These are phyloP conservation scores for Phaeolepiota aurea DNA, from an alignment of 768 basidiomycete species.

Conservation along the genomic window DNA sequence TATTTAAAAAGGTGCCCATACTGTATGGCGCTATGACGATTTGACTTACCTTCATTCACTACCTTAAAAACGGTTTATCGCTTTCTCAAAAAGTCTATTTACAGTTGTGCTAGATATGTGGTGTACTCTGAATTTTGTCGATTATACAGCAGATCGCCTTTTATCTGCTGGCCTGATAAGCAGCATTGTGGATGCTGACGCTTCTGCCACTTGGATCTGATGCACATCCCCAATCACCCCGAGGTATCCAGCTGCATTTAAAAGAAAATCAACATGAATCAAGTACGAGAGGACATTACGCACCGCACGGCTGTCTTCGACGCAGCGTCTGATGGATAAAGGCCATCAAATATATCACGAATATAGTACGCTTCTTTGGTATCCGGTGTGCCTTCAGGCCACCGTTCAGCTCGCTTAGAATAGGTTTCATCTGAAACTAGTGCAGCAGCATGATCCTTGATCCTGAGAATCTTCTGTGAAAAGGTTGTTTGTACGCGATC, in stretches of 20 bases:
- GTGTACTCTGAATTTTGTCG: conserved; percentile 20
- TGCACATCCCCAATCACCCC: conserved; percentile 94
- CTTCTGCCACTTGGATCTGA: conserved; percentile 93
- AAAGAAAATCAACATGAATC: background rate
- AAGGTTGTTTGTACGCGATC: conserved; percentile 1
- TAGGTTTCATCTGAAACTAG: conserved; percentile 79
- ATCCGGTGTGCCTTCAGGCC: conserved; percentile 75
- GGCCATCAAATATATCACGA: conserved; percentile 83
- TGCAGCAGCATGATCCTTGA: conserved; percentile 79
- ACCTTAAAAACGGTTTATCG: conserved; percentile 5
- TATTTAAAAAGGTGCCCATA: conserved; percentile 9
- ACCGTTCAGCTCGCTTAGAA: conserved; percentile 63
- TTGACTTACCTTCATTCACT: conserved; percentile 10
- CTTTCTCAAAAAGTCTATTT: conserved; percentile 12
- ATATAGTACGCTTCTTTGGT: conserved; percentile 97
- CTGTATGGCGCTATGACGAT: conserved; percentile 5
- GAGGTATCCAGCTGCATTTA: conserved; percentile 74
- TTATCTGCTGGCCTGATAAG: conserved; percentile 48
- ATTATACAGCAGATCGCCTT: conserved; percentile 16
- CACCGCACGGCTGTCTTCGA: conserved; percentile 88
- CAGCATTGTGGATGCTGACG: conserved; percentile 92
- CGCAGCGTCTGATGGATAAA: conserved; percentile 82
- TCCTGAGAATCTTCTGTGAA: conserved; percentile 35
- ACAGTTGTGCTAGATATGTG: conserved; percentile 16
- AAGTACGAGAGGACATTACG: conserved; percentile 17